Conservation (phyloP, 2,329 filamentous ascomycete genomes). For the Fusarium pseudoanthophilum region DNA sequence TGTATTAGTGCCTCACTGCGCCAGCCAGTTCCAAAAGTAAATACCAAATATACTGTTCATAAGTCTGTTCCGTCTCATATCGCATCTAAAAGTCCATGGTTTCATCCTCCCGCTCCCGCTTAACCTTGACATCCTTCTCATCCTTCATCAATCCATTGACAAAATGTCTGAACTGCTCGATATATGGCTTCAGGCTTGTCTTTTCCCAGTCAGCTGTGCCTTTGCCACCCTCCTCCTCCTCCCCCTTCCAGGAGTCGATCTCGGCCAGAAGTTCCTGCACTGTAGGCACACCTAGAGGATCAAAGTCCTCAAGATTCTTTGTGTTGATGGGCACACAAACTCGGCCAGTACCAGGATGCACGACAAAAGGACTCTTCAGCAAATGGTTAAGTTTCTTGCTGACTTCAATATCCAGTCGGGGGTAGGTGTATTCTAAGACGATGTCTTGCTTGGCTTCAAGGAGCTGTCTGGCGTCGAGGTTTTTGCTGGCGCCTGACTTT, state of each 20-base stretch:
- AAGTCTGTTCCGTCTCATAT: conserved; percentile 18
- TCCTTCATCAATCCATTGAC: conserved; percentile 84
- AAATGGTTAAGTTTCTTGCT: conserved; percentile 98
- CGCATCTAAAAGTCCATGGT: conserved; percentile 62
- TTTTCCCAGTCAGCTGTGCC: conserved; percentile 90
- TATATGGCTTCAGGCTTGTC: conserved; percentile 91
- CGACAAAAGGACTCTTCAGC: conserved; percentile 95
- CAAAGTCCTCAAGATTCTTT: conserved; percentile 78
- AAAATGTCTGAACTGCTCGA: conserved; percentile 88
- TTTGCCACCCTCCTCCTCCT: conserved; percentile 52
- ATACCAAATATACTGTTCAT: conserved; percentile 33
- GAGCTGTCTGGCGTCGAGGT: conserved; percentile 77
- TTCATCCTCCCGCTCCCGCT: conserved; percentile 65
- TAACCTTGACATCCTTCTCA: conserved; percentile 66
- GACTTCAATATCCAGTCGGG: conserved; percentile 94
- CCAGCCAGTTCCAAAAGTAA: conserved; percentile 31
- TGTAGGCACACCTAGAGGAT: conserved; percentile 89
- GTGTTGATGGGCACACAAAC: conserved; percentile 96
- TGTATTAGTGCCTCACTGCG: conserved; percentile 33
- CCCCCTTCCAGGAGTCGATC: conserved; percentile 81
- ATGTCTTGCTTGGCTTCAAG: conserved; percentile 95
- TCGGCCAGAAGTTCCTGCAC: conserved; percentile 83
- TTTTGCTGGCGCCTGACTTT: conserved; percentile 76
- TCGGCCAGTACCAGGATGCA: conserved; percentile 92
- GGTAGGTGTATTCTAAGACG: conserved; percentile 97